These are phyloP conservation scores for Collybia sp. DNA, from an alignment of 768 basidiomycete species.

Conservation along the genomic window DNA sequence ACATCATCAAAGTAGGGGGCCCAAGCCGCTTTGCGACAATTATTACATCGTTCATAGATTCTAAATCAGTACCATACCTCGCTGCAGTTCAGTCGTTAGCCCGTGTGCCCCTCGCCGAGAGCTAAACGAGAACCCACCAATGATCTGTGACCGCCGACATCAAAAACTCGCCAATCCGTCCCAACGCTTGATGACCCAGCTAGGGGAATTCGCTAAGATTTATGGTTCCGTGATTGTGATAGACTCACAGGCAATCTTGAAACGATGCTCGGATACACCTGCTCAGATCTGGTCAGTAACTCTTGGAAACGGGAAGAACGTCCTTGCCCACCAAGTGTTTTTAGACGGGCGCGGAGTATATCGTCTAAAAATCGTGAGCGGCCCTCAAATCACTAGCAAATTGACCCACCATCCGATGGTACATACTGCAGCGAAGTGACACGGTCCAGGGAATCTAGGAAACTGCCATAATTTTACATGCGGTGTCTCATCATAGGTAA, in stretches of 20 bases:
- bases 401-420: slow-evolving; percentile 56
- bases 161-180: slow-evolving; percentile 40
- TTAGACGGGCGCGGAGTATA: slow-evolving; percentile 65
- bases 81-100: slow-evolving; percentile 11
- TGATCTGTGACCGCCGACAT: slow-evolving; percentile 63
- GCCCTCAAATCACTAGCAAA: neutral
- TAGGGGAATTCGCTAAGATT: slow-evolving; percentile 5
- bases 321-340: slow-evolving; percentile 39
- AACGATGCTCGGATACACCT: slow-evolving; percentile 70
- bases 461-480: slow-evolving; percentile 42
- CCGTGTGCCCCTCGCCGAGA: too few species aligned
- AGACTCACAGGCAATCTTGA: slow-evolving; percentile 37
- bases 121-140: slow-evolving; percentile 37
- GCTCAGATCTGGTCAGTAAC: slow-evolving; percentile 1
- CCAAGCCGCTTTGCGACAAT: slow-evolving; percentile 40
- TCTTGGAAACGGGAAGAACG: neutral
- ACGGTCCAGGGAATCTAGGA: slow-evolving; percentile 61
- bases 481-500: neutral
- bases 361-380: slow-evolving; percentile 44
- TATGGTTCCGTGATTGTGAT: neutral
- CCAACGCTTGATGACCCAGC: slow-evolving; percentile 18
- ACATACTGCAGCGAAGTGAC: slow-evolving; percentile 58
- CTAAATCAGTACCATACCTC: slow-evolving; percentile 19
- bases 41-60: too few species aligned
- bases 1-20: slow-evolving; percentile 64